Evolutionary conservation across 2,329 filamentous ascomycete species (phyloP).

Genomic region (Chaetomiaceae sp.): DNA sequence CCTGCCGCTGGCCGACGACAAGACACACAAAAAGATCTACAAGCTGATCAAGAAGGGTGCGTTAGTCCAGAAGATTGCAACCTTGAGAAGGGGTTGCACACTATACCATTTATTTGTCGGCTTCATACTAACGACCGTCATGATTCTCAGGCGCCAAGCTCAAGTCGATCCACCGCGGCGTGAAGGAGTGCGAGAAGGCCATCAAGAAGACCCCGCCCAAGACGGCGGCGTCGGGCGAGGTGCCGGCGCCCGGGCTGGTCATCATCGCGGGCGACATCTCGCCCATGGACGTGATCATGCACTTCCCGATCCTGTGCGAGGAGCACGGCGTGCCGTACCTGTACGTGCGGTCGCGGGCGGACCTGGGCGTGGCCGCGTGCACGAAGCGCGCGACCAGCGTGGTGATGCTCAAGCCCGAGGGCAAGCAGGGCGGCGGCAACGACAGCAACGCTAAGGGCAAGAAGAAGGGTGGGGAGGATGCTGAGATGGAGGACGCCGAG

Average conservation of each 20-base stretch:
- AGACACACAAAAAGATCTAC: constrained; percentile 62
- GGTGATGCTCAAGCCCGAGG: constrained; percentile 62
- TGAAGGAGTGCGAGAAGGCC: constrained; percentile 98
- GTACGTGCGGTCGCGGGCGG: constrained; percentile 85
- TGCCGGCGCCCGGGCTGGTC: constrained; percentile 59
- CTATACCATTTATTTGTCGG: background rate
- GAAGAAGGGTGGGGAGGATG: constrained; percentile 39
- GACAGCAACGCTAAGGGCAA: constrained; percentile 36
- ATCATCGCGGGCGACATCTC: constrained; percentile 96
- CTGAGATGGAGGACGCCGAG: constrained; percentile 39
- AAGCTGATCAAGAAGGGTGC: constrained; percentile 58
- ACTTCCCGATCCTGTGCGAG: constrained; percentile 96
- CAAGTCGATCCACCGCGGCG: constrained; percentile 92
- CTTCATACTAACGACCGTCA: too few relatives aligned
- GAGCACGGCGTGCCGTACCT: constrained; percentile 97
- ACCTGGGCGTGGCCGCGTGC: constrained; percentile 86
- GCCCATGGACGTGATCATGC: constrained; percentile 96
- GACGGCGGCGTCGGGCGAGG: constrained; percentile 52
- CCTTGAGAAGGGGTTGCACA: background rate
- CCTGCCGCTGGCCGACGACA: constrained; percentile 71
- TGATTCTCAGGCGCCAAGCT: constrained; percentile 71
- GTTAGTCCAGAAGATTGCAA: constrained; percentile 17
- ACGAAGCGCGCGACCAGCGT: constrained; percentile 97
- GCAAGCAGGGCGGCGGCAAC: constrained; percentile 45
- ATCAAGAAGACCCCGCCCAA: constrained; percentile 82